These are phyloP conservation scores for Piper longum DNA, from an alignment of 164 flowering plant species.

Conservation along the genomic window DNA sequence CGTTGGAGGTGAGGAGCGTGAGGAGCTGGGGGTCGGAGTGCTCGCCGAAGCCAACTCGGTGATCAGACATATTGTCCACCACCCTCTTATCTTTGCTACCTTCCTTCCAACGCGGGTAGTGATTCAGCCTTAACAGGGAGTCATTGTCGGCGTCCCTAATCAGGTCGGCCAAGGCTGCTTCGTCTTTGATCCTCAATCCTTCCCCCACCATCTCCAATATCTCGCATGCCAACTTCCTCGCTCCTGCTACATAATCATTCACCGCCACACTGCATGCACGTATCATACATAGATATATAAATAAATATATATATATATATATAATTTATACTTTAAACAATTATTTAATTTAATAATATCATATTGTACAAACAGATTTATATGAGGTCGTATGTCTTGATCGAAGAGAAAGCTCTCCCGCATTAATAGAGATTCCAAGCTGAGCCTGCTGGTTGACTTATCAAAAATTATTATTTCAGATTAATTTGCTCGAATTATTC, in stretches of 20 bases:
- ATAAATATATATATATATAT: too few species aligned
- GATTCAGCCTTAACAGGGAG: slow-evolving; percentile 62
- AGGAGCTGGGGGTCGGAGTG: slow-evolving; percentile 67
- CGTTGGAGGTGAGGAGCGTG: slow-evolving; percentile 51
- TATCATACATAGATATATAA: neutral
- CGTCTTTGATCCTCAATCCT: slow-evolving; percentile 41
- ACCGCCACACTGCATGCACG: slow-evolving; percentile 26
- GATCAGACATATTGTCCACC: slow-evolving; percentile 7
- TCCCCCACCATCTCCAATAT: slow-evolving; percentile 48
- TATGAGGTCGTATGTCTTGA: too few species aligned
- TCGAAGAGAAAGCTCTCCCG: too few species aligned
- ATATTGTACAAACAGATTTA: too few species aligned
- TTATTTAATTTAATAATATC: too few species aligned
- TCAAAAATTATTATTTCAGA: too few species aligned
- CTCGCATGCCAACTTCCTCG: slow-evolving; percentile 39
- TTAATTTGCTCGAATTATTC: too few species aligned
- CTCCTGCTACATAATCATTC: slow-evolving; percentile 42
- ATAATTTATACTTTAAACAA: too few species aligned
- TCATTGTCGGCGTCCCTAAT: slow-evolving; percentile 53
- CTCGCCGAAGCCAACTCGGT: slow-evolving; percentile 50
- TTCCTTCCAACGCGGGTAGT: slow-evolving; percentile 37
- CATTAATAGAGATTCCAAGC: too few species aligned
- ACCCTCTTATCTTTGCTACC: slow-evolving; percentile 3
- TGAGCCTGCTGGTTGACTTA: too few species aligned
- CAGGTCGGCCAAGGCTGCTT: slow-evolving; percentile 32